A percentile compares a stretch with the other conserved stretches of the same genome.
These are phyloP conservation scores for Plasmodium blacklocki DNA, from an alignment of 169 alveolate genomes.

Conservation along the genomic window DNA sequence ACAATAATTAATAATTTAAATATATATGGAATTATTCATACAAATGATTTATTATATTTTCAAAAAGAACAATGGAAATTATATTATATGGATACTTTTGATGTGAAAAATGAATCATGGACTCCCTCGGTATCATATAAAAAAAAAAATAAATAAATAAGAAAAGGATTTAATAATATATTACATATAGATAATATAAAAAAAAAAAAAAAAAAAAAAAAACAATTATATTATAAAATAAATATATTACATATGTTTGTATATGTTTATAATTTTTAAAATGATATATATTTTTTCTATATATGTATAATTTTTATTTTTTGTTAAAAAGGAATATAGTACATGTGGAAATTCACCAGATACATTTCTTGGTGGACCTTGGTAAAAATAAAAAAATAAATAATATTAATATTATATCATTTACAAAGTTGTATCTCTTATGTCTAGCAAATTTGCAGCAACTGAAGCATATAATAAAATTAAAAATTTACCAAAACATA, in stretches of 20 bases:
- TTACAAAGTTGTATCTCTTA: neutral
- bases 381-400: conserved; percentile 17
- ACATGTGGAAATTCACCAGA: conserved; percentile 68
- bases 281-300: too few relatives aligned
- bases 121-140: conserved; percentile 41
- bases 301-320: conserved; percentile 1
- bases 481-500: conserved; percentile 77
- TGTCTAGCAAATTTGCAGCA: conserved; percentile 47
- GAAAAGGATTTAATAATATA: neutral
- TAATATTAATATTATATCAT: neutral
- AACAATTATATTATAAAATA: too few relatives aligned
- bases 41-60: conserved; percentile 37
- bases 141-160: neutral
- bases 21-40: conserved; percentile 54
- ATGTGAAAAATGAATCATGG: conserved; percentile 42
- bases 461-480: conserved; percentile 41
- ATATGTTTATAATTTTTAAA: too few relatives aligned
- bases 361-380: conserved; percentile 69
- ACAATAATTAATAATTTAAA: conserved; percentile 38
- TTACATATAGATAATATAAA: neutral
- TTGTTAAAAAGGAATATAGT: conserved; percentile 43
- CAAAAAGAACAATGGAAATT: conserved; percentile 48
- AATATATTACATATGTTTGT: too few relatives aligned
- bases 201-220: neutral
- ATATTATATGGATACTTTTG: conserved; percentile 45